Conservation (phyloP, 805 yeast genomes). For the Kazachstania africana region DNA sequence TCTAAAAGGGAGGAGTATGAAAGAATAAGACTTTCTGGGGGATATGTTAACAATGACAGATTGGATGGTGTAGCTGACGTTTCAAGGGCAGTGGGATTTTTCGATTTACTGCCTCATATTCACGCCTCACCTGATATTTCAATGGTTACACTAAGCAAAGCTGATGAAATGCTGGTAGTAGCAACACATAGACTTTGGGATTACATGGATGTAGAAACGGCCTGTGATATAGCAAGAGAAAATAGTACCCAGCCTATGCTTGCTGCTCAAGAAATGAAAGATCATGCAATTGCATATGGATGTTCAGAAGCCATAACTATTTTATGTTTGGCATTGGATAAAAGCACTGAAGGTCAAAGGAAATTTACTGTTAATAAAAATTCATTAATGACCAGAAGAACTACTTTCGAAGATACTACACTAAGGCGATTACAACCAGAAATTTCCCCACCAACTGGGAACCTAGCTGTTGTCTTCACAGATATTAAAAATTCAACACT, state of each 20-base stretch:
- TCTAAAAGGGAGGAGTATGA: slow-evolving; percentile 68
- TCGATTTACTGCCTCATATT: slow-evolving; percentile 74
- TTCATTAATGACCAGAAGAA: slow-evolving; percentile 36
- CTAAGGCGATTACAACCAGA: slow-evolving; percentile 79
- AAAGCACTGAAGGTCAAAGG: slow-evolving; percentile 28
- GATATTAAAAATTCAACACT: slow-evolving; percentile 92
- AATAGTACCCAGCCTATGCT: slow-evolving; percentile 73
- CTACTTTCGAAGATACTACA: slow-evolving; percentile 59
- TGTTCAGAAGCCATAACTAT: slow-evolving; percentile 69
- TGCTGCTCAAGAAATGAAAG: slow-evolving; percentile 89
- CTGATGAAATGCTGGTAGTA: slow-evolving; percentile 76
- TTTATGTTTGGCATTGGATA: slow-evolving; percentile 62
- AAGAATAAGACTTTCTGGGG: slow-evolving; percentile 83
- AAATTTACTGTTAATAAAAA: slow-evolving; percentile 27
- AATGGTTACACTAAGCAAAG: slow-evolving; percentile 44
- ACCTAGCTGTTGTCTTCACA: slow-evolving; percentile 90
- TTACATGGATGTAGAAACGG: slow-evolving; percentile 65
- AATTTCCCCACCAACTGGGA: slow-evolving; percentile 90
- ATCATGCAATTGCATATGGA: slow-evolving; percentile 89
- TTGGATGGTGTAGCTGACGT: slow-evolving; percentile 74
- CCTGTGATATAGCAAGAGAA: slow-evolving; percentile 81
- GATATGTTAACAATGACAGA: slow-evolving; percentile 76
- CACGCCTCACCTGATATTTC: slow-evolving; percentile 79
- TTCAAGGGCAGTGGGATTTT: slow-evolving; percentile 87
- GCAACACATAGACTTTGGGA: slow-evolving; percentile 86